phyloP scores from a whole-genome alignment of 2,329 filamentous ascomycete genomes.

The Aureobasidium melanogenum region DNA sequence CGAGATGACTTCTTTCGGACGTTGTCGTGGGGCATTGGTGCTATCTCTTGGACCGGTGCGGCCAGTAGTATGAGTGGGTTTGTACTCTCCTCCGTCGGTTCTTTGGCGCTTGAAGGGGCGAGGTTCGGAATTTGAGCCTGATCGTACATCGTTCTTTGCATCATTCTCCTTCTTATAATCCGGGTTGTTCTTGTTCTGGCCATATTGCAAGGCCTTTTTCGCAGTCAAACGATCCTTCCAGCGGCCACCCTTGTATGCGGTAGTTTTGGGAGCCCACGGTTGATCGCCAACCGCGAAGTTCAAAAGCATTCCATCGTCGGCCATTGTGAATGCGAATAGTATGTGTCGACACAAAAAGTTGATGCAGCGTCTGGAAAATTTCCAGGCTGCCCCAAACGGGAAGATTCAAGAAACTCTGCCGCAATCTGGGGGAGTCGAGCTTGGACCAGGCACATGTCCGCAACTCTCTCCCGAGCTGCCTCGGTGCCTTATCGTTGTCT shows the following conservation, averaged over 20 bases:
- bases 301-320: conserved; percentile 88
- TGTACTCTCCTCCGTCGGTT: conserved; percentile 11
- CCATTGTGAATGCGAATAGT: conserved; percentile 48
- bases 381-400: neutral
- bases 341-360: neutral
- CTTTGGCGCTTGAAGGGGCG: conserved; percentile 16
- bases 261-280: conserved; percentile 53
- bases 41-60: conserved; percentile 5
- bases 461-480: neutral
- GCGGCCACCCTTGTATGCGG: conserved; percentile 73
- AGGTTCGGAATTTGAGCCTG: conserved; percentile 2
- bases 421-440: neutral
- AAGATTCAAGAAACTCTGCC: neutral
- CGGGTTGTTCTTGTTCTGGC: conserved; percentile 32
- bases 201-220: conserved; percentile 55
- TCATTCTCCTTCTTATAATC: conserved; percentile 3
- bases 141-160: neutral
- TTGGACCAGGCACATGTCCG: neutral
- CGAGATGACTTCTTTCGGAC: conserved; percentile 63
- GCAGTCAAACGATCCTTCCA: conserved; percentile 86
- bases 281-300: conserved; percentile 72
- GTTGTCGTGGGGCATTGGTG: neutral
- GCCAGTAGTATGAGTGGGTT: neutral
- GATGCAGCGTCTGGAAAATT: neutral
- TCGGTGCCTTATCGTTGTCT: neutral